These are phyloP conservation scores for Syzygium syzygioides DNA, from an alignment of 441 rosid genomes.

Conservation along the genomic window DNA sequence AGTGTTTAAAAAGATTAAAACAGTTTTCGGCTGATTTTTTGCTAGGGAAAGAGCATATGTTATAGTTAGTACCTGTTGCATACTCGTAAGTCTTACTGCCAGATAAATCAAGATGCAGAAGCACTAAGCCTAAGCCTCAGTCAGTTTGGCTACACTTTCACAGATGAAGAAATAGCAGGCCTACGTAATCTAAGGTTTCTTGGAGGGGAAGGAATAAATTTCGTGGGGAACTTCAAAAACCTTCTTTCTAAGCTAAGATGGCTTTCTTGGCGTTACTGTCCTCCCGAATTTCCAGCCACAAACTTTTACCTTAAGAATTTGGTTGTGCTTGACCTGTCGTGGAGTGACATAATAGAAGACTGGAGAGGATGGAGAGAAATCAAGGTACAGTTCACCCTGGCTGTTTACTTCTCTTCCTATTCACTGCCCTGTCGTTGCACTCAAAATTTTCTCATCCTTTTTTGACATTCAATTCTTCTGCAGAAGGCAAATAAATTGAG, in stretches of 20 bases:
- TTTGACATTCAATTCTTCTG: not conserved
- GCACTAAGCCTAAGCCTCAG: too few species aligned
- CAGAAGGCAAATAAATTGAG: not conserved
- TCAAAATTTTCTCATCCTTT: not conserved
- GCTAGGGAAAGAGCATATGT: too few species aligned
- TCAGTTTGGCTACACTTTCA: not conserved
- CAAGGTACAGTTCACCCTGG: not conserved
- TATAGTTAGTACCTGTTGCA: too few species aligned
- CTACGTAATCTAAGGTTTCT: not conserved
- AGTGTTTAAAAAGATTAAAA: too few species aligned
- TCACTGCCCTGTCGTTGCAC: not conserved
- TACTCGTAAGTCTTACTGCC: too few species aligned
- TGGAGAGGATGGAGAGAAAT: not conserved
- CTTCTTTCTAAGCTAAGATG: not conserved
- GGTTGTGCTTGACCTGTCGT: rapidly evolving
- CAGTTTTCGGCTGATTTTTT: too few species aligned
- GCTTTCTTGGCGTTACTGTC: not conserved
- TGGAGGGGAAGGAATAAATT: not conserved
- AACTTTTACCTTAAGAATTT: not conserved
- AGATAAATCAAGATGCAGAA: too few species aligned
- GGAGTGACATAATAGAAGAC: not conserved
- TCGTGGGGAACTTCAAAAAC: not conserved
- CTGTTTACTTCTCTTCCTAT: not conserved
- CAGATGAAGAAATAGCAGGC: not conserved
- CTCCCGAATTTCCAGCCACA: not conserved